Evolutionary conservation across 2,329 filamentous ascomycete species (phyloP).

Genomic region (Cladophialophora chaetospira): DNA sequence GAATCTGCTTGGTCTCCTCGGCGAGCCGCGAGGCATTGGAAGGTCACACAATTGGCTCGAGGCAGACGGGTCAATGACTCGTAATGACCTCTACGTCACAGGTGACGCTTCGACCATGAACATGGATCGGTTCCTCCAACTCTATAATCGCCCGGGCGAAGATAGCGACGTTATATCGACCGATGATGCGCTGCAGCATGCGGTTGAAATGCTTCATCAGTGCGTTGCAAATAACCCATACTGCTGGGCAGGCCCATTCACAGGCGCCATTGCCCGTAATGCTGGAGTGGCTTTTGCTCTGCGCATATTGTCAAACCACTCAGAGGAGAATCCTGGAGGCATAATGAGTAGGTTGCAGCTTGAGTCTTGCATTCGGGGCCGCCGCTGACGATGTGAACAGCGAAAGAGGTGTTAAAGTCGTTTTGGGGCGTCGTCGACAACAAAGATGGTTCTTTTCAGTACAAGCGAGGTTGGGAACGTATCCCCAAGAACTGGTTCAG

Average conservation of each 20-base stretch:
- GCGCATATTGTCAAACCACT: no score
- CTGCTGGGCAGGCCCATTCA: slow-evolving; percentile 58
- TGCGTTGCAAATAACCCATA: slow-evolving; percentile 54
- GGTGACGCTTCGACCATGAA: slow-evolving; percentile 56
- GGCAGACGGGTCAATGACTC: slow-evolving; percentile 54
- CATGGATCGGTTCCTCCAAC: slow-evolving; percentile 53
- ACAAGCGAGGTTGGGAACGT: slow-evolving; percentile 53
- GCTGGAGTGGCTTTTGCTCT: no score
- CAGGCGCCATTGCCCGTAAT: no score
- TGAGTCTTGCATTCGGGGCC: slow-evolving; percentile 35
- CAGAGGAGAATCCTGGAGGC: no score
- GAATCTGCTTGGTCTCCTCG: neutral
- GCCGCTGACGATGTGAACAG: no score
- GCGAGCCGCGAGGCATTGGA: neutral
- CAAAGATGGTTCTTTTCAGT: no score
- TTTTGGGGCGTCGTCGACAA: neutral
- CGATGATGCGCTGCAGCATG: slow-evolving; percentile 37
- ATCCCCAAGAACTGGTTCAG: slow-evolving; percentile 59
- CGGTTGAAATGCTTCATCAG: slow-evolving; percentile 50
- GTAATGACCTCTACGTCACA: slow-evolving; percentile 56
- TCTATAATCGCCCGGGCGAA: slow-evolving; percentile 47
- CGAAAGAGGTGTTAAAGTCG: neutral
- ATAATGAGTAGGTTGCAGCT: no score
- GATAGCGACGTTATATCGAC: slow-evolving; percentile 34
- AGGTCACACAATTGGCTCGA: no score